Percentiles rank a stretch among this genome's conserved stretches.
phyloP scores from a whole-genome alignment of 495 filamentous ascomycete genomes.

The Aspergillus saccharolyticus region DNA sequence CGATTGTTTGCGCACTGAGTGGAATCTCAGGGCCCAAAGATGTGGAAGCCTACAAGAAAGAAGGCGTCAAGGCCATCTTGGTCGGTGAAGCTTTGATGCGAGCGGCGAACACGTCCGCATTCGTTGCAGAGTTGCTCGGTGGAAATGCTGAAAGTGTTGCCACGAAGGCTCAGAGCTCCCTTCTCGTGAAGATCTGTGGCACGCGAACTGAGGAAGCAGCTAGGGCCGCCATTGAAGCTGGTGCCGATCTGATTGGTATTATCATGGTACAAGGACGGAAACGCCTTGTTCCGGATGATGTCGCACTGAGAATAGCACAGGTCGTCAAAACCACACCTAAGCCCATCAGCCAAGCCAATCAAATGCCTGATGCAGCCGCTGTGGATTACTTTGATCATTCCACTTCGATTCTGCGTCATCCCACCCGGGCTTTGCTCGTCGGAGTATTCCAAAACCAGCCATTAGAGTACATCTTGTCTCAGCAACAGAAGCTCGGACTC shows the following conservation, averaged over 20 bases:
- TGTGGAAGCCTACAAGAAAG: slow-evolving; percentile 78
- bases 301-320: slow-evolving; percentile 73
- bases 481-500: slow-evolving; percentile 71
- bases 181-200: slow-evolving; percentile 93
- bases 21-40: slow-evolving; percentile 91
- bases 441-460: slow-evolving; percentile 94
- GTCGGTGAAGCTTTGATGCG: slow-evolving; percentile 97
- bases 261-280: slow-evolving; percentile 80
- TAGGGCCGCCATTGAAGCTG: slow-evolving; percentile 72
- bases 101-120: slow-evolving; percentile 69
- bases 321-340: slow-evolving; percentile 59
- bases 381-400: slow-evolving; percentile 62
- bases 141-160: slow-evolving; percentile 34
- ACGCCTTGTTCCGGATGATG: slow-evolving; percentile 69
- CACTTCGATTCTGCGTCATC: slow-evolving; percentile 43
- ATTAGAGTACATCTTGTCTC: slow-evolving; percentile 68
- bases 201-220: slow-evolving; percentile 81
- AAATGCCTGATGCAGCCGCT: slow-evolving; percentile 31
- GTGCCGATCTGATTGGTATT: slow-evolving; percentile 89
- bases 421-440: slow-evolving; percentile 70
- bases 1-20: slow-evolving; percentile 91
- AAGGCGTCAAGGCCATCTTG: slow-evolving; percentile 86
- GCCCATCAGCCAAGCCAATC: slow-evolving; percentile 38
- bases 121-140: slow-evolving; percentile 76
- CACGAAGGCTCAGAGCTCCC: slow-evolving; percentile 25